Conservation (phyloP, 1,284 basidiomycete species). For the Microbotryum scabiosae region DNA sequence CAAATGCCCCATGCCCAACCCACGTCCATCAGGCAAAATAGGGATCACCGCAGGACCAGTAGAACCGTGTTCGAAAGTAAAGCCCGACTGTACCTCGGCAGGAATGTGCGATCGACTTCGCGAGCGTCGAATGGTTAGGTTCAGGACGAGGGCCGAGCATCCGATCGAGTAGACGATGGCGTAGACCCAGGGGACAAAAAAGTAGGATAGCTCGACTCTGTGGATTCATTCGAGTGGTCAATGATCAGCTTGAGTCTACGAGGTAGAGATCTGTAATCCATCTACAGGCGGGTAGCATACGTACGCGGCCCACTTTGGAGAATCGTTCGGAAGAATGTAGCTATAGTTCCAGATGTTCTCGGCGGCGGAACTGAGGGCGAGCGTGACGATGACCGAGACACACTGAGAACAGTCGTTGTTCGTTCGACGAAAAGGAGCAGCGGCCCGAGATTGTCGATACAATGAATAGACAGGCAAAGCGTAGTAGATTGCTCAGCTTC, state of each 20-base stretch:
- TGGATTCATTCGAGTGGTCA: neutral
- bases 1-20: no score
- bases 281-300: neutral
- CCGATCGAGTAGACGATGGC: neutral
- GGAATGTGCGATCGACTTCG: no score
- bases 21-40: no score
- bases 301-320: neutral
- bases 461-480: no score
- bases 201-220: neutral
- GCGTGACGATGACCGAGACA: neutral
- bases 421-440: no score
- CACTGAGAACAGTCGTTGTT: neutral
- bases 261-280: no score
- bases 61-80: no score
- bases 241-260: no score
- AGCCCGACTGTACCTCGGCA: no score
- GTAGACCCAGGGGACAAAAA: constrained; percentile 2
- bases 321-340: neutral
- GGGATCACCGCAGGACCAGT: no score
- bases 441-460: no score
- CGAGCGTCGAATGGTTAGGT: no score
- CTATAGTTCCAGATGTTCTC: constrained; percentile 10
- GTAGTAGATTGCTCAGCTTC: neutral
- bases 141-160: neutral
- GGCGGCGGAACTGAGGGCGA: neutral